These are phyloP conservation scores for Drosera capensis DNA, from an alignment of 148 eudicot genomes.

Conservation along the genomic window DNA sequence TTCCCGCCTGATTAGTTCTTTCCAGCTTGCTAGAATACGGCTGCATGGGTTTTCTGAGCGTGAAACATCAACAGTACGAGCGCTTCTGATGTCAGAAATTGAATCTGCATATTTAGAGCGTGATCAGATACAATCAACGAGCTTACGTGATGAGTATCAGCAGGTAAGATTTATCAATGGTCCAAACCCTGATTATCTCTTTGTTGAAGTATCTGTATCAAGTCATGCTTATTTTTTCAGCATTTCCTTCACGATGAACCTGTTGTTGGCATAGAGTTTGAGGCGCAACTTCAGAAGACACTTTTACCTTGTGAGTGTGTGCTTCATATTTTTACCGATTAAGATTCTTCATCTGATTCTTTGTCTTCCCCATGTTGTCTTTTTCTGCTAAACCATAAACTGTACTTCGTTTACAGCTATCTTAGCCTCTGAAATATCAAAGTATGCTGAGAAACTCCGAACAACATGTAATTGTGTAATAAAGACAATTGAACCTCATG, in stretches of 20 bases:
- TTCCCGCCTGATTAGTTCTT: slow-evolving; percentile 16
- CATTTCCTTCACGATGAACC: slow-evolving; percentile 76
- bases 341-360: background rate
- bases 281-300: slow-evolving; percentile 72
- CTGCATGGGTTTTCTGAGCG: slow-evolving; percentile 81
- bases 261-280: slow-evolving; percentile 64
- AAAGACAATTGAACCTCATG: slow-evolving; percentile 61
- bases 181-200: background rate
- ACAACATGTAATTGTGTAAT: slow-evolving; percentile 56
- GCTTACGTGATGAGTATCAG: slow-evolving; percentile 69
- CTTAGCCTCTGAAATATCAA: slow-evolving; percentile 54
- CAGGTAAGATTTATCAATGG: slow-evolving; percentile 25
- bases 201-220: background rate
- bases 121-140: slow-evolving; percentile 76
- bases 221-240: slow-evolving; percentile 11
- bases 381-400: background rate
- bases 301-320: slow-evolving; percentile 60
- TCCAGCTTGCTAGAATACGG: slow-evolving; percentile 79
- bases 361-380: background rate
- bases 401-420: slow-evolving; percentile 28
- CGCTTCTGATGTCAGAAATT: slow-evolving; percentile 65
- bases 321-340: background rate
- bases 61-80: slow-evolving; percentile 55
- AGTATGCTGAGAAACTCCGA: slow-evolving; percentile 47
- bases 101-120: slow-evolving; percentile 87